A percentile compares a stretch with the other conserved stretches of the same genome.
These are phyloP conservation scores for Verticillium albo-atrum DNA, from an alignment of 2,329 filamentous ascomycete genomes.

Conservation along the genomic window DNA sequence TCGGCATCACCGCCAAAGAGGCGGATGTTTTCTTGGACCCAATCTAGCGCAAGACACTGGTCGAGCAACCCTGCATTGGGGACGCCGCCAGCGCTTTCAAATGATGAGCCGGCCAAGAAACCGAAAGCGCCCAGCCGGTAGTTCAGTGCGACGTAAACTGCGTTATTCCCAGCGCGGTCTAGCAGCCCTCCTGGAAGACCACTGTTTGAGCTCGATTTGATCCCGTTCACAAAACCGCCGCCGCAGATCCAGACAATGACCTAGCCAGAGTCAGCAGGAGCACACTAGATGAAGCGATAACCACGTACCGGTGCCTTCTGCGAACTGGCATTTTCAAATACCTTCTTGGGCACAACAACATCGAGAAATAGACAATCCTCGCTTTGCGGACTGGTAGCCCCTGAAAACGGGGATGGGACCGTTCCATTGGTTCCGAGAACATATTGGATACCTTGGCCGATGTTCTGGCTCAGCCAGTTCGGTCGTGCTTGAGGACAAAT, in stretches of 20 bases:
- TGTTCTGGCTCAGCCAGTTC: too few species aligned
- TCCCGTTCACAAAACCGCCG: conserved; percentile 32
- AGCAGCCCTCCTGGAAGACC: conserved; percentile 22
- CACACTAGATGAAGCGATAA: conserved; percentile 2
- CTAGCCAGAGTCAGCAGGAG: conserved; percentile 15
- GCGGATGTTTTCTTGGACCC: conserved; percentile 47
- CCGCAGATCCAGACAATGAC: conserved; percentile 45
- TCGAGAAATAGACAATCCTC: conserved; percentile 43
- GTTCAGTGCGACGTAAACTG: conserved; percentile 35
- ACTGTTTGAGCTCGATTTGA: conserved; percentile 12
- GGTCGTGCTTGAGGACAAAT: too few species aligned
- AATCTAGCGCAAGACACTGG: conserved; percentile 40
- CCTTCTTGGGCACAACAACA: conserved; percentile 33
- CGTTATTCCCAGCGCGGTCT: conserved; percentile 11
- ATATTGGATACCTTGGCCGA: too few species aligned
- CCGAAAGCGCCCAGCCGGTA: conserved; percentile 39
- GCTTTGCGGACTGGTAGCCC: too few species aligned
- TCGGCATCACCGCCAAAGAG: conserved; percentile 44
- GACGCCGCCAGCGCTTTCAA: conserved; percentile 28
- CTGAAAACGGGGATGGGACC: too few species aligned
- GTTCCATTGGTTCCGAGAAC: too few species aligned
- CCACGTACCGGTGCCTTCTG: too few species aligned
- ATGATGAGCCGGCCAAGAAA: conserved; percentile 27
- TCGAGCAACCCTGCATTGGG: conserved; percentile 20
- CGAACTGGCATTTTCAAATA: conserved; percentile 20